Base-by-base conservation (phyloP, 192 early-diverging fungal genomes). In the Gigaspora rosea region DNA sequence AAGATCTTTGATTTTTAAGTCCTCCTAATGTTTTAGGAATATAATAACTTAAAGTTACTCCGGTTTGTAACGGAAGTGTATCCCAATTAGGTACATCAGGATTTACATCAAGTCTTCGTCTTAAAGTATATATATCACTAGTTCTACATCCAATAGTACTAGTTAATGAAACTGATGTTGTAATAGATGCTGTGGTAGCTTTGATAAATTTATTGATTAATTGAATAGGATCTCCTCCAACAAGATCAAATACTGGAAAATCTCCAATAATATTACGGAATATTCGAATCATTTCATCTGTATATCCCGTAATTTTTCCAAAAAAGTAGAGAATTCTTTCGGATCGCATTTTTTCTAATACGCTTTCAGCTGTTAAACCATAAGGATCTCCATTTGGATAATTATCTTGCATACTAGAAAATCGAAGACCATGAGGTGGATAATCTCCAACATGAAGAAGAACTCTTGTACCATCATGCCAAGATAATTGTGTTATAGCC, bases 321-420 rank as follows among this genome's bases (percentile, higher is more conserved):
- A 78, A 78, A 59, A 72, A 70, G 22, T 78, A 78, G 50, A 78
- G 46, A 6, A 78, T 68, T 4, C 49, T 71, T 47, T 57, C 35
- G 13, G 48, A 50, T 61, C 74, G 33, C 69, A 78, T 73, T 22
- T 64, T 54, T n/a, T 6, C 27, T 16, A 78, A 5, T 20, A 78
- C 56, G 6, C 48, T 63, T 59, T 78, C 77, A 3, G 77, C 77
- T 4, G 59, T 71, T 52, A 78, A 62, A 2, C 77, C 77, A 20
- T 52, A 18, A n/a, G 77, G 77, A 48, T 78, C 77, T 9, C 77
- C 77, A 48, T 61, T 18, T 36, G 77, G 77, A 51, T 78, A 74
- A 7, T 47, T 4, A 32, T 78, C 77, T 33, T 49, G 4, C 18
- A 36, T 18, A 0, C 8, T 4, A 49, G 27, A 27, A 27, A 41